Conservation (phyloP, 805 yeast genomes). For the Yarrowia sp. region DNA sequence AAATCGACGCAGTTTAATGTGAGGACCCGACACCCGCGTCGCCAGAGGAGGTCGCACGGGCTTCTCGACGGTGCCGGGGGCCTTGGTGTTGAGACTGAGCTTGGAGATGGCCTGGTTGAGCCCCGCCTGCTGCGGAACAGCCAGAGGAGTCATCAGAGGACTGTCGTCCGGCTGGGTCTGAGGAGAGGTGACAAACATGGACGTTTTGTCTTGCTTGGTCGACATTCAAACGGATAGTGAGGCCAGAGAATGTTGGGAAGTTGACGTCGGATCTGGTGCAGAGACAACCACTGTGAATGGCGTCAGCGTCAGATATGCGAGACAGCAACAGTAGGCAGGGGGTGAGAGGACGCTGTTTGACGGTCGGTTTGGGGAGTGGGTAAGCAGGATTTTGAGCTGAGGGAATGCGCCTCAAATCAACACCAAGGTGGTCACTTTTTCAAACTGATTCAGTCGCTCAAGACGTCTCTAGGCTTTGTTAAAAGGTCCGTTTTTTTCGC, state of each 20-base stretch:
- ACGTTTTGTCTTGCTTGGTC: background rate
- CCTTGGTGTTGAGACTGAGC: constrained; percentile 18
- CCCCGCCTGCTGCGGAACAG: background rate
- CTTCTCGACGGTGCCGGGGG: constrained; percentile 6
- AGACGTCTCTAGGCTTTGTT: background rate
- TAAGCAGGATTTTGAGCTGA: background rate
- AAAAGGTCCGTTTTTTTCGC: background rate
- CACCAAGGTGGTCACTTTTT: background rate
- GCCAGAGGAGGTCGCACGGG: constrained; percentile 19
- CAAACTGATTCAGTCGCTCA: background rate
- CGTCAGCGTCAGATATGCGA: constrained; percentile 21
- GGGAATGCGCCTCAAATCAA: background rate
- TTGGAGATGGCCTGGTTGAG: constrained; percentile 16
- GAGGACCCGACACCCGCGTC: constrained; percentile 8
- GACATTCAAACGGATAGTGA: background rate
- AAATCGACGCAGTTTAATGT: constrained; percentile 19
- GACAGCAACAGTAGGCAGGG: constrained; percentile 20
- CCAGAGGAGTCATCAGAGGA: constrained; percentile 14
- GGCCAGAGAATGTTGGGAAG: background rate
- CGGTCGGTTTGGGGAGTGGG: background rate
- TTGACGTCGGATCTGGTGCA: constrained; percentile 18
- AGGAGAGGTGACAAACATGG: constrained; percentile 11
- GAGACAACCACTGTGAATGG: background rate
- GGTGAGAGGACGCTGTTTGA: background rate
- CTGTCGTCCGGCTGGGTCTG: constrained; percentile 16